phyloP scores from a whole-genome alignment of 257 asterid genomes.

The Solanum gracilifrons region DNA sequence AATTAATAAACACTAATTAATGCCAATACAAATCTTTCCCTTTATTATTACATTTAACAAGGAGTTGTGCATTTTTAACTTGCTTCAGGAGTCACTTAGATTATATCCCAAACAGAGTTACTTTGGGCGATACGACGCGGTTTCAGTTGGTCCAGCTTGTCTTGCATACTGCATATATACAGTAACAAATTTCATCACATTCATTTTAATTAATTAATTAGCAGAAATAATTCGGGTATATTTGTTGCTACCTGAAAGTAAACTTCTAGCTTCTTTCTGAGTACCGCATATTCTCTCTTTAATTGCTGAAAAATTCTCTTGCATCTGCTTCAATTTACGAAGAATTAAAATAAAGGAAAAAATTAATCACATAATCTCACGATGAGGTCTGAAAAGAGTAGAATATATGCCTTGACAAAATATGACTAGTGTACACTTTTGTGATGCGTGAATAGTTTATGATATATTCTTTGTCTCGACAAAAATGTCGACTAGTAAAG shows the following conservation, averaged over 20 bases:
- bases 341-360: not conserved
- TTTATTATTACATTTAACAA: not conserved
- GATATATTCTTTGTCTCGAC: not conserved
- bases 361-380: not conserved
- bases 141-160: slow-evolving; percentile 48
- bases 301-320: slow-evolving; percentile 56
- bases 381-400: not conserved
- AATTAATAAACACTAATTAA: not conserved
- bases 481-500: not conserved
- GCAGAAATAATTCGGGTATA: not conserved
- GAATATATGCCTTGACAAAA: not conserved
- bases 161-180: slow-evolving; percentile 34
- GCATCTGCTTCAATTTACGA: slow-evolving; percentile 31
- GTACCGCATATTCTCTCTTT: slow-evolving; percentile 57
- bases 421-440: not conserved
- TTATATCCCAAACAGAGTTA: not conserved
- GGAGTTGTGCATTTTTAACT: not conserved
- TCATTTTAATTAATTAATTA: not conserved
- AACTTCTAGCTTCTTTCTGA: slow-evolving; percentile 56
- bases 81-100: not conserved
- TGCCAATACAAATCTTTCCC: not conserved
- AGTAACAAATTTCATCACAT: not conserved
- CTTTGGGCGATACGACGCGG: slow-evolving; percentile 33
- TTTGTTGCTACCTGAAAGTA: slow-evolving; percentile 53
- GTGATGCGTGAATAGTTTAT: not conserved